Evolutionary conservation across 371 early-diverging fungal species (phyloP), one percentile per base, ranked within the genome.

Genomic region (Rhizopus sp.): DNA sequence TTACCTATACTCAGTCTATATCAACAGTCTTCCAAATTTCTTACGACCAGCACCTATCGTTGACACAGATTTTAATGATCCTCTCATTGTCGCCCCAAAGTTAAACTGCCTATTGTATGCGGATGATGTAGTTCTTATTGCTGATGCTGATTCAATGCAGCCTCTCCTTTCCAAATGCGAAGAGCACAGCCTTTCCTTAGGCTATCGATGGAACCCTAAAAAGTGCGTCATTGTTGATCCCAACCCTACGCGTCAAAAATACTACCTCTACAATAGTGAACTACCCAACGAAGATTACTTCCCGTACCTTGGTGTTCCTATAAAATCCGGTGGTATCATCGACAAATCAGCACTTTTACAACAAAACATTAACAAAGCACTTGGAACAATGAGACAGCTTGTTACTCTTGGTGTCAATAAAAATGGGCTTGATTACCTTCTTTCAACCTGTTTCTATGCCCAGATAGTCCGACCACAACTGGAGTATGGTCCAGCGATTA

Each of bases 201-300:
- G 64, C 0, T 68, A 63, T 44, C 56, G 57, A 7, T 63, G 68
- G 60, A 55, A 45, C 16, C 68, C 68, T 3, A 40, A 32, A 31
- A 68, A 68, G 46, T 68, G 63, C 38, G 55, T 39, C 6, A 23
- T 62, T n/a, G 3, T 44, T 16, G 44, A 12, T 7, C 44, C 44
- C 8, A 23, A 15, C 10, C 56, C 48, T 41, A 12, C 42, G 1
- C 7, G 13, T 41, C 42, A n/a, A 6, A 7, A 5, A 8, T 41
- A 41, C 3, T n/a, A 7, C 5, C 7, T 41, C 42, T 41, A 41
- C 13, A n/a, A n/a, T 41, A 41, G 23, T 23, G 23, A 23, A 23
- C 23, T 23, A 23, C 23, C 23, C 23, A 23, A 23, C 23, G 23
- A 23, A 23, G 23, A 23, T 2, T 23, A 23, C 13, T 38, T 38